phyloP scores from a whole-genome alignment of 2,329 filamentous ascomycete genomes.

The Elsinoe ampelina region DNA sequence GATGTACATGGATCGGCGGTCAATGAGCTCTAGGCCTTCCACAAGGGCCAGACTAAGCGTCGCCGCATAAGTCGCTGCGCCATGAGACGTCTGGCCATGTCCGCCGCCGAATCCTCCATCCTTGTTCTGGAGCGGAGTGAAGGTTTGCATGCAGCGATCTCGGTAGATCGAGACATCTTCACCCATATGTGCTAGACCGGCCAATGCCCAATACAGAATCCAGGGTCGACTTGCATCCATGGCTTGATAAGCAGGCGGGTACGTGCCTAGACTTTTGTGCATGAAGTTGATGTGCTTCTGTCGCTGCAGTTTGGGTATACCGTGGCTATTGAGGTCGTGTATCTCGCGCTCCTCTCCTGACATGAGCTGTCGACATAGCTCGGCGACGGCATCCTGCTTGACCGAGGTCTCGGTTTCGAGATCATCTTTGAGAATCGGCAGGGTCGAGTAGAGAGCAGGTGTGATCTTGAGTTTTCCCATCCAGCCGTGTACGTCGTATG shows the following conservation, averaged over 20 bases:
- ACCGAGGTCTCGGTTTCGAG: slow-evolving; percentile 59
- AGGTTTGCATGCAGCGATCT: slow-evolving; percentile 57
- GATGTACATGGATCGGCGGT: slow-evolving; percentile 63
- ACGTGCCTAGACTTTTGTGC: slow-evolving; percentile 42
- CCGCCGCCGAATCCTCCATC: slow-evolving; percentile 86
- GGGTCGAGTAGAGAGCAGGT: slow-evolving; percentile 48
- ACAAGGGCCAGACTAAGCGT: slow-evolving; percentile 70
- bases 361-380: slow-evolving; percentile 61
- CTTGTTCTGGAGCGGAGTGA: slow-evolving; percentile 70
- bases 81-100: slow-evolving; percentile 80
- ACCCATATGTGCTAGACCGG: slow-evolving; percentile 64
- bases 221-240: slow-evolving; percentile 86
- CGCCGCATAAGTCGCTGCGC: slow-evolving; percentile 80
- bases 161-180: slow-evolving; percentile 61
- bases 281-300: slow-evolving; percentile 54
- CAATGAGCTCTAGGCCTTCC: slow-evolving; percentile 65
- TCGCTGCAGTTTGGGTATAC: slow-evolving; percentile 65
- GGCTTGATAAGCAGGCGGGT: slow-evolving; percentile 61
- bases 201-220: slow-evolving; percentile 88
- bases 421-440: slow-evolving; percentile 55
- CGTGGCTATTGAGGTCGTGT: slow-evolving; percentile 52
- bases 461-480: slow-evolving; percentile 12
- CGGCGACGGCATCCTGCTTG: slow-evolving; percentile 59
- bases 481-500: slow-evolving; percentile 15
- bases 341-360: slow-evolving; percentile 42